A percentile compares a stretch with the other conserved stretches of the same genome.
Conservation (phyloP, 306 rosid species). For the Prunus padus region DNA sequence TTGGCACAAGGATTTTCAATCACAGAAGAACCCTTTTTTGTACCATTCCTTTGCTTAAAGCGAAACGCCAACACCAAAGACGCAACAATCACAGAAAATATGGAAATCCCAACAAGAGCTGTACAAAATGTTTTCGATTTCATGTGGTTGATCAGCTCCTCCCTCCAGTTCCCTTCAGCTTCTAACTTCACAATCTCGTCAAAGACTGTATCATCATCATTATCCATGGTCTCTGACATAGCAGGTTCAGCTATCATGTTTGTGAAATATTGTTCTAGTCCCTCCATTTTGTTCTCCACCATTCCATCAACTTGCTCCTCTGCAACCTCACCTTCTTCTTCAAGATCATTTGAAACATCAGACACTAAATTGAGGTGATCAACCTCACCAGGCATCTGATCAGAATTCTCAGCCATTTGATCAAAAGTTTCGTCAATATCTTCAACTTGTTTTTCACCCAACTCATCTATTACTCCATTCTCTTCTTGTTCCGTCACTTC, state of each 20-base stretch:
- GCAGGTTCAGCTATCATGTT: slow-evolving; percentile 6
- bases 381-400: not conserved
- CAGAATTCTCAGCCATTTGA: slow-evolving; percentile 2
- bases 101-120: slow-evolving; percentile 24
- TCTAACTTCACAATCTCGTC: slow-evolving; percentile 1
- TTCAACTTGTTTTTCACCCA: slow-evolving; percentile 17
- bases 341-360: not conserved
- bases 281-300: slow-evolving; percentile 17
- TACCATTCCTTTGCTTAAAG: slow-evolving; percentile 14
- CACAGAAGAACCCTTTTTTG: slow-evolving; percentile 9
- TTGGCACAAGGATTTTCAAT: slow-evolving; percentile 14
- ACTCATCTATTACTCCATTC: not conserved
- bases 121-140: slow-evolving; percentile 2
- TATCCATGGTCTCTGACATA: slow-evolving; percentile 1
- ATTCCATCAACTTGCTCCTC: slow-evolving; percentile 11
- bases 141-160: slow-evolving; percentile 13
- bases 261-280: not conserved
- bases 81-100: slow-evolving; percentile 13
- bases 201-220: not conserved
- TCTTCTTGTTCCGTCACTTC: slow-evolving; percentile 16
- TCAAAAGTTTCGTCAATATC: slow-evolving; percentile 14
- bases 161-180: slow-evolving; percentile 5
- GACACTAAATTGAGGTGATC: not conserved
- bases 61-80: slow-evolving; percentile 9
- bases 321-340: slow-evolving; percentile 7